Evolutionary conservation across 2,329 filamentous ascomycete species (phyloP).

Genomic region (Trichoderma afroharzianum): DNA sequence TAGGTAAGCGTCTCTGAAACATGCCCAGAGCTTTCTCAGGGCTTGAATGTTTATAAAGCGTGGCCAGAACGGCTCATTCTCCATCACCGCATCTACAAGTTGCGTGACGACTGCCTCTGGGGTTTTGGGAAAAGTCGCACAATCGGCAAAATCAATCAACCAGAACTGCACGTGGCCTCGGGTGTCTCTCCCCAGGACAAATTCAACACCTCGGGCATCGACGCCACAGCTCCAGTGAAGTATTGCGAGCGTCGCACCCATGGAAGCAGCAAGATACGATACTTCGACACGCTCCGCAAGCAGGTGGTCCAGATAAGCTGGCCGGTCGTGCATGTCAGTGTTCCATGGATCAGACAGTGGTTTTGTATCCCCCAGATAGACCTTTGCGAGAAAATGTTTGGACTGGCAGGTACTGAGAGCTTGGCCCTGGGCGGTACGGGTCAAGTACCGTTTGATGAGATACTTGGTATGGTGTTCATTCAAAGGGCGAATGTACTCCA

Average conservation of each 20-base stretch:
- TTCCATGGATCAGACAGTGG: constrained; percentile 18
- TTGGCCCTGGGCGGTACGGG: constrained; percentile 11
- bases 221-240: constrained; percentile 25
- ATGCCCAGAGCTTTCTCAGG: constrained; percentile 15
- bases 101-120: constrained; percentile 14
- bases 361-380: constrained; percentile 17
- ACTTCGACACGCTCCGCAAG: constrained; percentile 2
- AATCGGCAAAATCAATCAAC: constrained; percentile 25
- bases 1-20: constrained; percentile 18
- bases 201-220: constrained; percentile 25
- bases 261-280: constrained; percentile 7
- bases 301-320: constrained; percentile 25
- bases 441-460: constrained; percentile 18
- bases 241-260: constrained; percentile 25
- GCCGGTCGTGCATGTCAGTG: constrained; percentile 16
- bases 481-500: constrained; percentile 20
- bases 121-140: constrained; percentile 15
- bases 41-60: constrained; percentile 17
- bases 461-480: constrained; percentile 18
- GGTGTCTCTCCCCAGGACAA: constrained; percentile 20
- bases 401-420: constrained; percentile 8
- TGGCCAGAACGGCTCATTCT: constrained; percentile 19
- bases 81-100: constrained; percentile 19
- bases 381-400: constrained; percentile 18
- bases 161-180: constrained; percentile 19